phyloP scores from a whole-genome alignment of 495 filamentous ascomycete species.

The Daldinia grandis region DNA sequence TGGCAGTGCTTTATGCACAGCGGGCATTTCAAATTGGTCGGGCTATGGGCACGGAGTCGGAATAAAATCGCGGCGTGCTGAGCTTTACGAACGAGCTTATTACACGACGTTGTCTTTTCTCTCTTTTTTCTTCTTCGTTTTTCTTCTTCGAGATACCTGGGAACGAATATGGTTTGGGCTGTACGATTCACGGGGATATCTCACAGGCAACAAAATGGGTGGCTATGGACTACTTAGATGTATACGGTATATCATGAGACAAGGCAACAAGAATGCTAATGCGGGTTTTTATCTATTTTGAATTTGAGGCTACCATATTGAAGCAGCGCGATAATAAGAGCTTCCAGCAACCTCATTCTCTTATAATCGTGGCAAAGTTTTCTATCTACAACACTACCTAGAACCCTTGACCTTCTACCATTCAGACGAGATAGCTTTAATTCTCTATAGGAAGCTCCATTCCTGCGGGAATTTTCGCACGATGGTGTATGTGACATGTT shows the following conservation, averaged over 20 bases:
- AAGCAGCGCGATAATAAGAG: neutral
- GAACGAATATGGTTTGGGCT: slow-evolving; percentile 18
- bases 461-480: neutral
- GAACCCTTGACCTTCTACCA: neutral
- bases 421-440: neutral
- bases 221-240: slow-evolving; percentile 30
- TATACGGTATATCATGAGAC: slow-evolving; percentile 38
- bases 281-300: slow-evolving; percentile 10
- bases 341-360: neutral
- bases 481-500: neutral
- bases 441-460: neutral
- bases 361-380: neutral
- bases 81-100: slow-evolving; percentile 21
- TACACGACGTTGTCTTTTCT: slow-evolving; percentile 1
- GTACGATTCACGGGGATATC: slow-evolving; percentile 24
- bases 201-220: slow-evolving; percentile 41
- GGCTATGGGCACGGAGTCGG: slow-evolving; percentile 32
- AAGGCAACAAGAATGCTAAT: slow-evolving; percentile 35
- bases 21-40: slow-evolving; percentile 21
- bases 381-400: neutral
- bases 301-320: slow-evolving; percentile 2
- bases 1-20: slow-evolving; percentile 25
- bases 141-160: slow-evolving; percentile 38
- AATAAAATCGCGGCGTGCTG: slow-evolving; percentile 32
- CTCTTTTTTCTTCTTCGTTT: slow-evolving; percentile 20